phyloP scores from a whole-genome alignment of 345 rosid species.

The Hibiscus syriacus region DNA sequence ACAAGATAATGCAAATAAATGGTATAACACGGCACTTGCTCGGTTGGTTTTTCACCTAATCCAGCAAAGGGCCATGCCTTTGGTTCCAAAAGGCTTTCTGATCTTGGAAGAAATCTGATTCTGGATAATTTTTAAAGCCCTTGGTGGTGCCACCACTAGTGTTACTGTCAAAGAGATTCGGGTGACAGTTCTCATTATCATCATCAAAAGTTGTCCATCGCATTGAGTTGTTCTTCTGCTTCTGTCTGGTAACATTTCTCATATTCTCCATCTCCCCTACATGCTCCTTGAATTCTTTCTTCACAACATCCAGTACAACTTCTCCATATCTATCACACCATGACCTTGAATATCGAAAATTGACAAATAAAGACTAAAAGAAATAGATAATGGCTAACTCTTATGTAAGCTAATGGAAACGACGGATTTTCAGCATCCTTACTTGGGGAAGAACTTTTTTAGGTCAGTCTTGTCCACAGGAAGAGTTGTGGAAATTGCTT shows the following conservation, averaged over 20 bases:
- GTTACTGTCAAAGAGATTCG: constrained; percentile 37
- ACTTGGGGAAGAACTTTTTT: too few relatives aligned
- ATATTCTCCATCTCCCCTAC: constrained; percentile 71
- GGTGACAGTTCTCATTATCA: constrained; percentile 49
- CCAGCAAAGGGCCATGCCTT: too few relatives aligned
- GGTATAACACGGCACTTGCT: too few relatives aligned
- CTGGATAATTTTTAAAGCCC: constrained; percentile 4
- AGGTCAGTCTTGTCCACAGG: constrained; percentile 65
- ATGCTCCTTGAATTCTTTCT: constrained; percentile 72
- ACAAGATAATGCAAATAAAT: too few relatives aligned
- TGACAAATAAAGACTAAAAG: background rate
- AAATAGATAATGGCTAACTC: background rate
- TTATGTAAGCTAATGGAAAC: background rate
- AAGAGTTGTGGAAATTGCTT: constrained; percentile 72
- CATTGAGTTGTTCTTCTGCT: constrained; percentile 28
- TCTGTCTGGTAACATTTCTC: constrained; percentile 41
- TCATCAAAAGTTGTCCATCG: constrained; percentile 59
- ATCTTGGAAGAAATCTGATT: constrained; percentile 13
- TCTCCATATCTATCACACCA: too few relatives aligned
- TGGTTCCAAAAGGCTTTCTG: constrained; percentile 26
- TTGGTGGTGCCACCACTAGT: background rate
- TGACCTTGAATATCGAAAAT: constrained; percentile 30
- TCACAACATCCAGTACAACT: constrained; percentile 55
- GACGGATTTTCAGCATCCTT: constrained; percentile 9
- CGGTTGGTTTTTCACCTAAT: background rate